Base-by-base conservation (phyloP, 139 green algal species). In the Chlorella sp. region DNA sequence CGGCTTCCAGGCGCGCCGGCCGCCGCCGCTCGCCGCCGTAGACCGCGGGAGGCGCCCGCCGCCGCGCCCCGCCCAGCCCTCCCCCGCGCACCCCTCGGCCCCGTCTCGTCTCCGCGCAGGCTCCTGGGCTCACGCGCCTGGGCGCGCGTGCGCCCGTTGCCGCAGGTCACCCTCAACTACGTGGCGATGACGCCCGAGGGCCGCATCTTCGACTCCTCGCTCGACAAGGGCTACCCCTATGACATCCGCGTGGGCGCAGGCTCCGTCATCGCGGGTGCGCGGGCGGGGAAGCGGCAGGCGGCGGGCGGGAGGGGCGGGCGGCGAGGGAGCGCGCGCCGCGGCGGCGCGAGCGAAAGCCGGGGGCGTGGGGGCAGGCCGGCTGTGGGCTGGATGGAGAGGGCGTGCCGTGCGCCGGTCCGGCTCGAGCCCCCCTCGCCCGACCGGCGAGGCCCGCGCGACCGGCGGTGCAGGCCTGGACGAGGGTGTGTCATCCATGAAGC, bases 391-490 rank as follows among this genome's bases (percentile, higher is more conserved):
- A 3, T 36, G 11, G 11, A n/a, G 11, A 19, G 12, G 55, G 25
- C 55, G 17, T 38, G 55, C 5, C 25, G 25, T n/a, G n/a, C 36
- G 23, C 27, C 36, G 55, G 6, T n/a, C 51, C 51, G 27, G 51
- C 51, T 5, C 51, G 19, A 14, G 27, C 29, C 11, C 19, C 29
- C 11, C 8, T 14, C 12, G 19, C 19, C 29, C 51, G 5, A 25
- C 55, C 11, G 3, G 4, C 55, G n/a, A 21, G 38, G 8, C 38
- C 25, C 8, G 25, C 14, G 29, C 21, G 5, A 31, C 38, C 9
- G 51, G 67, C 89, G 77, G 79, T 95, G 45, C 83, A 5, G 91
- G 95, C 7, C 84, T 99, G 59, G 95, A 98, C 62, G 95, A 98
- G 74, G 95, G 93, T 15, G 67, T 99, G 64, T 71, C 82, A 31